Base-by-base conservation (phyloP, 2,329 filamentous ascomycete genomes). In the Lomentospora prolificans region DNA sequence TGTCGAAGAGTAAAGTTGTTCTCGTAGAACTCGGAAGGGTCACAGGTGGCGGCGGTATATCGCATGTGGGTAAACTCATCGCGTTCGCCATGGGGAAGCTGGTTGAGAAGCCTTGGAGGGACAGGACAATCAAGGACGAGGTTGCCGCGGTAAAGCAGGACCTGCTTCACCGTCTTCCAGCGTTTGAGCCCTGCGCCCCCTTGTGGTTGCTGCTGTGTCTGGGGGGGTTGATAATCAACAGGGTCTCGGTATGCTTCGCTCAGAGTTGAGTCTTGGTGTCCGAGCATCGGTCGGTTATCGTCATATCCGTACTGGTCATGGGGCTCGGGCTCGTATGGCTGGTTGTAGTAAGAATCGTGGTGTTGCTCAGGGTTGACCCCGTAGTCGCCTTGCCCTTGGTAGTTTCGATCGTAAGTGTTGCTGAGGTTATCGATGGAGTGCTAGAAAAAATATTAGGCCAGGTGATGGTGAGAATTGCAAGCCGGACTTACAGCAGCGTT, bases 91-190 rank as follows among this genome's bases (percentile, higher is more conserved):
- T 96, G 91, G 46, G 88, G 87, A 24, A 96, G 82, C 67, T 96
- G 89, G 65, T 87, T 91, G 48, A 99, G 75, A 46, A 99, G 76
- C 64, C 86, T 83, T 0, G 94, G 92, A 0, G 94, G 92, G 57
- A 99, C 89, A 0, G 94, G 94, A 67, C 94, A 99, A 70, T 99
- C 94, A 3, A 99, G 84, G 36, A 99, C 91, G 64, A 99, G 80
- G 71, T 99, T 99, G 60, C 94, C 94, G 62, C 95, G 87, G 77
- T 96, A 99, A 55, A 99, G 73, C 64, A 95, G 85, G n/a, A 99
- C 92, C 74, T 96, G 90, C 73, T 97, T 99, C 51, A 99, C 92
- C 0, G 94, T 99, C 77, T 97, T 99, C 89, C 90, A 97, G 68
- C 94, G 81, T 69, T 89, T 86, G 62, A 97, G 84, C 3, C 80